These are phyloP conservation scores for Botrytis sinoallii DNA, from an alignment of 2,329 filamentous ascomycete genomes.

Conservation along the genomic window DNA sequence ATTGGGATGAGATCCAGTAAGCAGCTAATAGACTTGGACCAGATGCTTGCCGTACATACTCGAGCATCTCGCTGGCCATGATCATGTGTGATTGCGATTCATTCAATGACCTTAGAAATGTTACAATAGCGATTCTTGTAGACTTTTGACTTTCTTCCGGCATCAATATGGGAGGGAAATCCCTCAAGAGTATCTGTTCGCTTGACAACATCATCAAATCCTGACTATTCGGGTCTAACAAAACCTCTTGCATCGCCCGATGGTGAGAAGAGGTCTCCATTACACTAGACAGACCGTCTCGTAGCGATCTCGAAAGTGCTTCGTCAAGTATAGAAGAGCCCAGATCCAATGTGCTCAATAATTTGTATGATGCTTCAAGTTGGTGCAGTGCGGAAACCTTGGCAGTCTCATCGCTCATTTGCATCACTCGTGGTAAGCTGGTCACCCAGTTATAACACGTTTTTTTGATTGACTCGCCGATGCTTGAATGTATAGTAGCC, in stretches of 20 bases:
- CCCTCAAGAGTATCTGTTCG: constrained; percentile 24
- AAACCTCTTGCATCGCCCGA: constrained; percentile 31
- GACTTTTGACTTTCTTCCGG: constrained; percentile 62
- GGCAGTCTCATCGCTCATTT: constrained; percentile 73
- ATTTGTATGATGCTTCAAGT: constrained; percentile 67
- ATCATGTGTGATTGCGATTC: constrained; percentile 56
- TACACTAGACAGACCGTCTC: constrained; percentile 63
- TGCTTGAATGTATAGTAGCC: constrained; percentile 57
- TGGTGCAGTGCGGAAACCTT: constrained; percentile 73
- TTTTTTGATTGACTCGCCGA: constrained; percentile 63
- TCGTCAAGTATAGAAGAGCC: constrained; percentile 66
- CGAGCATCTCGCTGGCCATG: constrained; percentile 64
- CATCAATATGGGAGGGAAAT: constrained; percentile 61
- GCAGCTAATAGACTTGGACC: constrained; percentile 62
- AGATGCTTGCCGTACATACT: constrained; percentile 56
- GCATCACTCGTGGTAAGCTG: constrained; percentile 78
- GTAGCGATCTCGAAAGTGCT: constrained; percentile 63
- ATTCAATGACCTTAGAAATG: constrained; percentile 56
- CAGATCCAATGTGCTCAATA: constrained; percentile 61
- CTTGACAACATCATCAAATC: constrained; percentile 32
- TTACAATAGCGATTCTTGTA: constrained; percentile 55
- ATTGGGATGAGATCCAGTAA: constrained; percentile 76
- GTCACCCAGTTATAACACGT: constrained; percentile 78
- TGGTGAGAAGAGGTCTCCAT: constrained; percentile 28
- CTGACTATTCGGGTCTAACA: constrained; percentile 34